Evolutionary conservation across 805 yeast genomes (phyloP).

Genomic region (Candida nemodendra): DNA sequence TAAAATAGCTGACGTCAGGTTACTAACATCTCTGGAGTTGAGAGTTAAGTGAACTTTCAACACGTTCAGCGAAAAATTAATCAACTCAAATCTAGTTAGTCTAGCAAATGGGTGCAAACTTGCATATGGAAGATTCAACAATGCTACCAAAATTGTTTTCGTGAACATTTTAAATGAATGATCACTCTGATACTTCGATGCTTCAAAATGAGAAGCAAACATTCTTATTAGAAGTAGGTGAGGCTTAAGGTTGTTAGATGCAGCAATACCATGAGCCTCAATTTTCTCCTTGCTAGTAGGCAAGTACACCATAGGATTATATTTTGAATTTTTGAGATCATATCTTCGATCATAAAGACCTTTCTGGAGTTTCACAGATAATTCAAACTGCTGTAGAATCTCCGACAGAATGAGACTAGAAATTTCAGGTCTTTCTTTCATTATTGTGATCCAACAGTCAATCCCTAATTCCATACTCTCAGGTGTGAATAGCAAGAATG

Average conservation of each 20-base stretch:
- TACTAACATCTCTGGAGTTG: conserved; percentile 42
- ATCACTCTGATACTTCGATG: conserved; percentile 68
- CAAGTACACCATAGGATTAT: conserved; percentile 78
- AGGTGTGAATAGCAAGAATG: conserved; percentile 66
- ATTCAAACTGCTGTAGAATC: conserved; percentile 67
- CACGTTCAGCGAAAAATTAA: conserved; percentile 65
- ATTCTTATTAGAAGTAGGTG: conserved; percentile 68
- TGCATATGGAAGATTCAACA: conserved; percentile 52
- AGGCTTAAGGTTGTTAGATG: conserved; percentile 53
- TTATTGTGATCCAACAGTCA: conserved; percentile 76
- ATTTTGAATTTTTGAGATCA: conserved; percentile 62
- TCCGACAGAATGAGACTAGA: conserved; percentile 65
- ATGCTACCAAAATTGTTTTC: conserved; percentile 53
- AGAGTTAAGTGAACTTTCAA: conserved; percentile 53
- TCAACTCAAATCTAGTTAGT: conserved; percentile 67
- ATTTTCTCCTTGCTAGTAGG: conserved; percentile 71
- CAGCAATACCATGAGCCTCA: conserved; percentile 48
- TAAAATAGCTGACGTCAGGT: conserved; percentile 51
- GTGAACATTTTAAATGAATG: conserved; percentile 71
- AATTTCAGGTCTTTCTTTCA: conserved; percentile 61
- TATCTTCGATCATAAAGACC: conserved; percentile 63
- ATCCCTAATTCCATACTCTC: conserved; percentile 61
- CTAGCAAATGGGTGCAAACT: conserved; percentile 85
- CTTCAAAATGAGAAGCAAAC: conserved; percentile 75
- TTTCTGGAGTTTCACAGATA: conserved; percentile 50